Base-by-base conservation (phyloP, 78 protist genomes). In the Speleostelium caveatum region DNA sequence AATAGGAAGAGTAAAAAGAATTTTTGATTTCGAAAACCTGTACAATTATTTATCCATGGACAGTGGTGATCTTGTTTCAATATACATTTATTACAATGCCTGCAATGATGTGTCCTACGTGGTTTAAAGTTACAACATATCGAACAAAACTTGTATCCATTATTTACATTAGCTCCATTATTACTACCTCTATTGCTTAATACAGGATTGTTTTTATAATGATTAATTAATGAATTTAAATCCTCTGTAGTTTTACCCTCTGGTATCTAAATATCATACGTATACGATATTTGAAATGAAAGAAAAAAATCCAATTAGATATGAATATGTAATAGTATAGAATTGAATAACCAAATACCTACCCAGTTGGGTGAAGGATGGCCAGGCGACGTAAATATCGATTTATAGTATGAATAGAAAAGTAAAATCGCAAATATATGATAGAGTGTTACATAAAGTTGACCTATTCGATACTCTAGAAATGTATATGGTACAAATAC, bases 1-100 rank as follows among this genome's bases (percentile, higher is more conserved):
- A 69, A 45, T 69, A 83, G 53, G 33, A 69, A 69, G 26, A 68
- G 66, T 55, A 69, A 22, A 49, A 83, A 83, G 45, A 41, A 60
- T 32, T 74, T 53, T 68, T 83, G 75, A 45, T 83, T 83, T 33
- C 72, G 51, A 45, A 56, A 83, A 19, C 91, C 91, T 36, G 65
- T 69, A 60, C 91, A 83, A 69, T 83, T 83, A 14, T 65, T 55
- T 32, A 83, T 83, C 91, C 91, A 83, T 41, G 91, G 97, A 86
- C 99, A 98, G 93, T 98, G 98, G 83, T 98, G 99, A 76, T 97
- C 98, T 74, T 86, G 87, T 73, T 68, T 65, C 32, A 76, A 75
- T 30, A 97, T 92, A 80, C 98, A 97, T 42, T 68, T 75, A 24
- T 86, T 66, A 93, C 99, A 97, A 12, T 62, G 39, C 22, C 71